A percentile compares a stretch with the other conserved stretches of the same genome.
phyloP scores from a whole-genome alignment of 371 early-diverging fungal species.

The Thermomucor indicae-seudaticae region DNA sequence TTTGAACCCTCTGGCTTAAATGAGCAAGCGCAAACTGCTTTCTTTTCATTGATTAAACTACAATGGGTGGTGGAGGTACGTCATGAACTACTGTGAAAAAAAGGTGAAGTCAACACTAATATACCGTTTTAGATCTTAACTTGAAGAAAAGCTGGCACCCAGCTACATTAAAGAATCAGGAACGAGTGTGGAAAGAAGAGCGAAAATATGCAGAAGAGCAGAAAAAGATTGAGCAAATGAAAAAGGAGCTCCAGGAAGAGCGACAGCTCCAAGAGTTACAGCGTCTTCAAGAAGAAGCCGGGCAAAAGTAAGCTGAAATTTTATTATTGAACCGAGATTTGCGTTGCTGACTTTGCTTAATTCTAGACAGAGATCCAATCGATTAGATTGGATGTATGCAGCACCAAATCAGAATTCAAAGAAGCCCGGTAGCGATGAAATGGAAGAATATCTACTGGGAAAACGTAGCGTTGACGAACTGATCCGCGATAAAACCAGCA shows the following conservation, averaged over 20 bases:
- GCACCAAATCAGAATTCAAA: constrained; percentile 58
- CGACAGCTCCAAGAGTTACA: constrained; percentile 83
- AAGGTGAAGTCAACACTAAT: background rate
- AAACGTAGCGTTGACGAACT: constrained; percentile 77
- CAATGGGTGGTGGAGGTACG: constrained; percentile 9
- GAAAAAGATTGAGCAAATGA: constrained; percentile 81
- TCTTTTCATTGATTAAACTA: background rate
- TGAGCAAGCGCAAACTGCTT: too few species aligned
- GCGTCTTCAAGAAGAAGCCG: constrained; percentile 75
- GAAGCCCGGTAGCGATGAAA: constrained; percentile 54
- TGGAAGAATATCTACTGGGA: constrained; percentile 91
- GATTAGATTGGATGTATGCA: constrained; percentile 96
- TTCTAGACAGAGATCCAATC: constrained; percentile 62
- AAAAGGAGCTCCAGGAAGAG: constrained; percentile 90
- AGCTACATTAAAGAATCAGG: constrained; percentile 84
- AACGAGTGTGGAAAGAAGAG: constrained; percentile 90
- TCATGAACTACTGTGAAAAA: background rate
- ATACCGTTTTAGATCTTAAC: constrained; percentile 42
- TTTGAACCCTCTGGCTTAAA: too few species aligned
- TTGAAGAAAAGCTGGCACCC: constrained; percentile 98
- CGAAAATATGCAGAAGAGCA: constrained; percentile 81
- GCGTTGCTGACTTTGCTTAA: background rate
- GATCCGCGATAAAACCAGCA: constrained; percentile 45
- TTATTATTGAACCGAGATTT: background rate
- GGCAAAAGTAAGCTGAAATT: constrained; percentile 44